Base-by-base conservation (phyloP, 192 early-diverging fungal genomes). In the Dissophora globulifera region DNA sequence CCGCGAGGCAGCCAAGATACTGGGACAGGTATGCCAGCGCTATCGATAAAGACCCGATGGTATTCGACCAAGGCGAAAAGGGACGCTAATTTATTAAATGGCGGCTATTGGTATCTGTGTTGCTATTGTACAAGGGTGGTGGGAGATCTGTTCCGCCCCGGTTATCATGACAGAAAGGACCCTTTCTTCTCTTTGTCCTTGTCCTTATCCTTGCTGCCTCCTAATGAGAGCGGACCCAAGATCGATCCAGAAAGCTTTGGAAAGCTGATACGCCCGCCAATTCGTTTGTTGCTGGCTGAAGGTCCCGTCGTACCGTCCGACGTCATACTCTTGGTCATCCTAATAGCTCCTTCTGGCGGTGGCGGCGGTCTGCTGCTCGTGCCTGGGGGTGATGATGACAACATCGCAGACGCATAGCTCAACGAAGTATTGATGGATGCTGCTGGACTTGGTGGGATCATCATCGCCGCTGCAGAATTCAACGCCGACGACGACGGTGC, bases 241-340 rank as follows among this genome's bases (percentile, higher is more conserved):
- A 69, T 53, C 17, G 57, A 41, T n/a, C 29, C 29, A 2, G 43
- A 47, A 7, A 59, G 26, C 40, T 46, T 64, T 2, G 50, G 20
- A 64, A 69, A 60, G 19, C 67, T 60, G 17, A 32, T n/a, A 15
- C 62, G 50, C 4, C 67, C 50, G 16, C 16, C 17, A 40, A 54
- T n/a, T 22, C 55, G 53, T 25, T 52, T 53, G 29, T 32, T n/a
- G 6, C 49, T 42, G 15, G 38, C 29, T 15, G 49, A 45, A 10
- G 57, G 42, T 4, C 38, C 29, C 32, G 46, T 57, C 20, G 53
- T 52, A 4, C 72, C 72, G 27, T 76, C 72, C 1, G 57, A 33
- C 27, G 72, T 76, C 30, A 76, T 2, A 56, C 72, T 67, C 52
- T 76, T 76, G 15, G 33, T 49, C 47, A 76, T 35, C 29, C 50